Evolutionary conservation across 2,329 filamentous ascomycete species (phyloP).

Genomic region (Hypomyces perniciosus): DNA sequence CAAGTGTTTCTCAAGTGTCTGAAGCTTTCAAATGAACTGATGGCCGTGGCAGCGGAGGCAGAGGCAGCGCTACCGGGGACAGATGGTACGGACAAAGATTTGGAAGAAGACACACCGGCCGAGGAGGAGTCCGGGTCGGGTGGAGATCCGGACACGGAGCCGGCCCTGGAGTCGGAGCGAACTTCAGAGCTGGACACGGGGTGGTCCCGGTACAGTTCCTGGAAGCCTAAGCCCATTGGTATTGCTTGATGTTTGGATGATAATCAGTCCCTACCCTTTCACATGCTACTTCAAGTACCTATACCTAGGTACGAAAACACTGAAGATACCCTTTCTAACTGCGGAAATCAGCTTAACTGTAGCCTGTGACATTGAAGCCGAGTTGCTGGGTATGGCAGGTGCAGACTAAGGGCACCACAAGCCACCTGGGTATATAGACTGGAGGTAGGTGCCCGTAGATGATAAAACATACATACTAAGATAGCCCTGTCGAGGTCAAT

Average conservation of each 20-base stretch:
- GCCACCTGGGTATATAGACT: too few relatives aligned
- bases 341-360: too few relatives aligned
- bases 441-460: too few relatives aligned
- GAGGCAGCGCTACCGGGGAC: slow-evolving; percentile 11
- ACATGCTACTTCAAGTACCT: too few relatives aligned
- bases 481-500: too few relatives aligned
- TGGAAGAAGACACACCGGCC: slow-evolving; percentile 5
- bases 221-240: slow-evolving; percentile 55
- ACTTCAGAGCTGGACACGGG: slow-evolving; percentile 19
- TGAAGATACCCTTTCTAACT: too few relatives aligned
- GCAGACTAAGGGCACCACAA: too few relatives aligned
- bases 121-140: not conserved
- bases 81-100: slow-evolving; percentile 7
- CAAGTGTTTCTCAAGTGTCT: slow-evolving; percentile 38
- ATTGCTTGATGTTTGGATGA: slow-evolving; percentile 33
- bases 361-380: too few relatives aligned
- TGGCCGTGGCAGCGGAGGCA: slow-evolving; percentile 16
- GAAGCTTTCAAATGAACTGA: slow-evolving; percentile 38
- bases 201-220: slow-evolving; percentile 46
- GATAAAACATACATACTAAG: too few relatives aligned
- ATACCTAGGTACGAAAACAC: too few relatives aligned
- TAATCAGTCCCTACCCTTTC: not conserved
- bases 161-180: not conserved
- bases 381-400: too few relatives aligned
- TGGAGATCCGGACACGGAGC: not conserved